Evolutionary conservation across 139 green algal species (phyloP).

Genomic region (Medakamo hakoo): DNA sequence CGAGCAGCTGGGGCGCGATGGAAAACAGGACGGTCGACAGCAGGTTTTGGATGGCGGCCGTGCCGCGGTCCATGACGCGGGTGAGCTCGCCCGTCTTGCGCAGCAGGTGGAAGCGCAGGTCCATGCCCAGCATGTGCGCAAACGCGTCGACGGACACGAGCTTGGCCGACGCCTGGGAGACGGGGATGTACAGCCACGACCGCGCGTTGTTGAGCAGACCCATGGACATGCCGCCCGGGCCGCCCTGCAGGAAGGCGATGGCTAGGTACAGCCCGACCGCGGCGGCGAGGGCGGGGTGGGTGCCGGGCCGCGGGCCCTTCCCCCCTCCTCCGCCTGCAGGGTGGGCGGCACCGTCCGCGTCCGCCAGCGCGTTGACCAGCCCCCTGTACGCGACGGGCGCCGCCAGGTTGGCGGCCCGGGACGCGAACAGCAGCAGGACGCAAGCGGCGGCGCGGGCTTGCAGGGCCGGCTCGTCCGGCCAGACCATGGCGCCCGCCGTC

Average conservation of each 20-base stretch:
- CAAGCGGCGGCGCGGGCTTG: slow-evolving; percentile 28
- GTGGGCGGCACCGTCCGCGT: not conserved
- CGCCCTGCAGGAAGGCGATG: not conserved
- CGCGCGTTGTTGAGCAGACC: not conserved
- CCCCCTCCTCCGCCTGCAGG: too few relatives aligned
- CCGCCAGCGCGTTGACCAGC: slow-evolving; percentile 18
- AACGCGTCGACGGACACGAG: slow-evolving; percentile 18
- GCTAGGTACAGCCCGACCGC: not conserved
- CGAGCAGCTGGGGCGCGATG: slow-evolving; percentile 56
- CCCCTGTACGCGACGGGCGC: slow-evolving; percentile 50
- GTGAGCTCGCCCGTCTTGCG: slow-evolving; percentile 70
- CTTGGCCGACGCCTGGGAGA: slow-evolving; percentile 9
- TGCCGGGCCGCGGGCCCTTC: too few relatives aligned
- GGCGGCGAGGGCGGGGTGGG: not conserved
- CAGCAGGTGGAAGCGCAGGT: slow-evolving; percentile 33
- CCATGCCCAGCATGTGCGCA: slow-evolving; percentile 15
- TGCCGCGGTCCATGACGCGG: slow-evolving; percentile 65
- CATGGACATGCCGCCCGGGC: not conserved
- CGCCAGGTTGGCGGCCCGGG: slow-evolving; percentile 56
- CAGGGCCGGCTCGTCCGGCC: slow-evolving; percentile 1
- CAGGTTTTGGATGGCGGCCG: slow-evolving; percentile 46
- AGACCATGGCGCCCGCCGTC: not conserved
- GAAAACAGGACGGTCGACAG: slow-evolving; percentile 66
- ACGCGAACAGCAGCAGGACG: slow-evolving; percentile 39
- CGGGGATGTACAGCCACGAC: not conserved